Evolutionary conservation across 768 basidiomycete genomes (phyloP).

Genomic region (Boletus vermiculosoides): DNA sequence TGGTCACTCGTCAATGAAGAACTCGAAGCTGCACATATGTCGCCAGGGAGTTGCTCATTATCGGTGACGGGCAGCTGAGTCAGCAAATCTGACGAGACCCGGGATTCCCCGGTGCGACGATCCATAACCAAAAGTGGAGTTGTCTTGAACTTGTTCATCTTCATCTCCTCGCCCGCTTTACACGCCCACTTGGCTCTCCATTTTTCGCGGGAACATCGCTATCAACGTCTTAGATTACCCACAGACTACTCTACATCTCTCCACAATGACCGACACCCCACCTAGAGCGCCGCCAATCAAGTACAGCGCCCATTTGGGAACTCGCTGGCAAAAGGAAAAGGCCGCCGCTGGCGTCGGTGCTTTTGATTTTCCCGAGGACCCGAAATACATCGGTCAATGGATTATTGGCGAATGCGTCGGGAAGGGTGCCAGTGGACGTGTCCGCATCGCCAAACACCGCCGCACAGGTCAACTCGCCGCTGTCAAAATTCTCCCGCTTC

Average conservation of each 20-base stretch:
- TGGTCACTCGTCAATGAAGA: background rate
- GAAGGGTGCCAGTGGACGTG: constrained; percentile 91
- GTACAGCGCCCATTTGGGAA: constrained; percentile 68
- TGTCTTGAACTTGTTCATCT: constrained; percentile 1
- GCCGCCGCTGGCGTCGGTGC: constrained; percentile 72
- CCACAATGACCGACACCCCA: constrained; percentile 46
- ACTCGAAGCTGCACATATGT: background rate
- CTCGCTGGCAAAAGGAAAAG: constrained; percentile 87
- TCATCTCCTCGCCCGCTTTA: constrained; percentile 10
- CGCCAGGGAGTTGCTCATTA: background rate
- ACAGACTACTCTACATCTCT: constrained; percentile 19
- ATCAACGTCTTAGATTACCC: background rate
- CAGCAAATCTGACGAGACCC: background rate
- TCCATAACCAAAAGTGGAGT: background rate
- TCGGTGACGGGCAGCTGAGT: background rate
- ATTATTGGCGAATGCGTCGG: constrained; percentile 91
- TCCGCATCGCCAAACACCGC: constrained; percentile 88
- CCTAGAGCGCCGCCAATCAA: constrained; percentile 71
- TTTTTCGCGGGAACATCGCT: constrained; percentile 14
- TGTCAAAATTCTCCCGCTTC: constrained; percentile 90
- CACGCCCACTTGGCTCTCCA: background rate
- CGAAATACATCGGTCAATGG: constrained; percentile 88
- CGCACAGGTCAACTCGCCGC: constrained; percentile 90
- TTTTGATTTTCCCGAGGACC: constrained; percentile 83
- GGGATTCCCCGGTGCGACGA: background rate